Conservation (phyloP, 306 rosid species). For the Macrotyloma uniflorum region DNA sequence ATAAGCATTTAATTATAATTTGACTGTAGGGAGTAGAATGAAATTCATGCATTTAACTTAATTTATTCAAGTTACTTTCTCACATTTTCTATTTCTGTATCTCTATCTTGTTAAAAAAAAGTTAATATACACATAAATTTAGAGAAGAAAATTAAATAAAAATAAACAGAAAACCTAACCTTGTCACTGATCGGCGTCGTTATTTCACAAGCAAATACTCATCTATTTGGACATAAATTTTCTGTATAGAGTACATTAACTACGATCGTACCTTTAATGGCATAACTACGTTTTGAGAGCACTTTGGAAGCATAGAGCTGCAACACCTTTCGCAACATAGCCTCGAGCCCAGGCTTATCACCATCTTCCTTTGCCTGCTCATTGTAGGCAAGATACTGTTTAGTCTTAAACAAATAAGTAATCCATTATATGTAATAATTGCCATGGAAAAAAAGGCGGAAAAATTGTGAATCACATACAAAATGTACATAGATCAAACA, state of each 20-base stretch:
- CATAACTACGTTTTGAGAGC: conserved; percentile 86
- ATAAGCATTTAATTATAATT: not conserved
- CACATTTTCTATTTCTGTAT: not conserved
- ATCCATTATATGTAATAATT: not conserved
- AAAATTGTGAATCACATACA: conserved; percentile 1
- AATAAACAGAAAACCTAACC: not conserved
- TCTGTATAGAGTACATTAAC: not conserved
- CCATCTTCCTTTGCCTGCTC: conserved; percentile 91
- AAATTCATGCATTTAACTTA: not conserved
- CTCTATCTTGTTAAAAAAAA: conserved; percentile 21
- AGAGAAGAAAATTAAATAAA: not conserved
- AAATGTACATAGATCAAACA: conserved; percentile 2
- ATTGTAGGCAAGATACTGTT: conserved; percentile 40
- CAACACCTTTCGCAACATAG: conserved; percentile 93
- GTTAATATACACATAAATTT: not conserved
- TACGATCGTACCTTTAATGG: conserved; percentile 63
- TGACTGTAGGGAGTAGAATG: not conserved
- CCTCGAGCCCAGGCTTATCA: conserved; percentile 97
- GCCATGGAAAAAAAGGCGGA: not conserved
- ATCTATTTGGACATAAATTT: conserved; percentile 25
- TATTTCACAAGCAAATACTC: conserved; percentile 28
- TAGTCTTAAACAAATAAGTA: not conserved
- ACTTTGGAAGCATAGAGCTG: conserved; percentile 86
- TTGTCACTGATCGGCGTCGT: not conserved
- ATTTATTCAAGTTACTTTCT: conserved; percentile 23